Evolutionary conservation across 208 protist genomes (phyloP), one percentile per base, ranked within the genome.

Genomic region (Trypanosoma avium): DNA sequence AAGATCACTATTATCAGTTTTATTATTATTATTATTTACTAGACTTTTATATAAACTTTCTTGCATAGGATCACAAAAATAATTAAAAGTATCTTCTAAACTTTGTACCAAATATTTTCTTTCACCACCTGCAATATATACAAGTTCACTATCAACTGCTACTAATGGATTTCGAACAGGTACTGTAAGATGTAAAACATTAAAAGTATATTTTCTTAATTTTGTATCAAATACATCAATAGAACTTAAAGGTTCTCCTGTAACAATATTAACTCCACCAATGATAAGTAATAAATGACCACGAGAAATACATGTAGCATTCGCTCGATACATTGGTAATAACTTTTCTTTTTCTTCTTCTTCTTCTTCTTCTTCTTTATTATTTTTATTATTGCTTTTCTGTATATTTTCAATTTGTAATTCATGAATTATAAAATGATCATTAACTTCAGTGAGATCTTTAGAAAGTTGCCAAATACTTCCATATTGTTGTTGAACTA

Each of bases 171-270:
- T 61, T 17, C 36, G 60, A 22, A 67, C 42, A 30, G 60, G 46
- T 15, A 12, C 2, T 36, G 17, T 15, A 8, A 69, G 68, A 15
- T 47, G 19, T 12, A 47, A 40, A 8, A 40, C 15, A 27, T 57
- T 22, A 15, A 30, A 9, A n/a, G 32, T 43, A 43, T 74, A 74
- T 13, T 30, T 15, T 13, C 56, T 22, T 1, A 19, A 62, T 38
- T n/a, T 22, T 30, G 60, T 67, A 43, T 74, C 53, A n/a, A 47
- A 74, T 1, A 68, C 60, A 57, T 74, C 68, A 4, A 67, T 38
- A 6, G 40, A 55, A 0, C 19, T 33, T 3, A 68, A 36, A 7
- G 40, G 36, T 27, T 61, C 29, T 0, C 60, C 60, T 15, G 58
- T 74, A 1, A 49, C 3, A 12, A 67, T 59, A 43, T 69, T 30